phyloP scores from a whole-genome alignment of 148 eudicot species.

The Rheum nobile region DNA sequence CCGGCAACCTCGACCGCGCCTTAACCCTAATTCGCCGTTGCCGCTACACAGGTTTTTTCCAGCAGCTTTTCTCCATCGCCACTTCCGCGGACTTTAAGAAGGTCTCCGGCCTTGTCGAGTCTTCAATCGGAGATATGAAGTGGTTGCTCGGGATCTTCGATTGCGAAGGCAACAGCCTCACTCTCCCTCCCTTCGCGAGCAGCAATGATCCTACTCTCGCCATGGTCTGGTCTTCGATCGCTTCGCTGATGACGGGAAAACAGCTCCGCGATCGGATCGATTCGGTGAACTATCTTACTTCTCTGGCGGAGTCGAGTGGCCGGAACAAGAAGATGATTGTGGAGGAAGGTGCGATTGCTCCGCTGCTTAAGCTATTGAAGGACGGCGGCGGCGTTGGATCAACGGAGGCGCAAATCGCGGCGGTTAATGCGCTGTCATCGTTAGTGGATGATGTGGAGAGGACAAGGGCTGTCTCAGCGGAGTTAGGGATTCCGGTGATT shows the following conservation, averaged over 20 bases:
- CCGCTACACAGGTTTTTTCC: constrained; percentile 35
- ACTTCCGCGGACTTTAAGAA: constrained; percentile 60
- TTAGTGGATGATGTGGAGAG: constrained; percentile 45
- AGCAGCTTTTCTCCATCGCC: constrained; percentile 48
- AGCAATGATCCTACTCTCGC: constrained; percentile 58
- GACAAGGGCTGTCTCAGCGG: constrained; percentile 23
- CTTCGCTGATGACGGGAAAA: constrained; percentile 46
- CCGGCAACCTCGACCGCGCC: constrained; percentile 45
- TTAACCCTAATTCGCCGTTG: constrained; percentile 50
- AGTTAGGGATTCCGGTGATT: constrained; percentile 34
- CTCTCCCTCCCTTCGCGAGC: constrained; percentile 56
- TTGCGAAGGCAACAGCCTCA: constrained; percentile 22
- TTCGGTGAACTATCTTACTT: constrained; percentile 38
- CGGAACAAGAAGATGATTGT: constrained; percentile 60
- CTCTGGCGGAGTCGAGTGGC: constrained; percentile 33
- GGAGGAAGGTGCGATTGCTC: constrained; percentile 58
- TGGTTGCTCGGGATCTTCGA: constrained; percentile 52
- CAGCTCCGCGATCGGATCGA: constrained; percentile 37
- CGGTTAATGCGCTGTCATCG: constrained; percentile 35
- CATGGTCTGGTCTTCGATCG: constrained; percentile 70
- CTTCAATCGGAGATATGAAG: constrained; percentile 45
- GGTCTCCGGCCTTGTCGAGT: constrained; percentile 36
- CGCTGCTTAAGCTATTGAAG: constrained; percentile 48
- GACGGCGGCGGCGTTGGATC: constrained; percentile 41
- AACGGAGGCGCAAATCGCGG: constrained; percentile 52